Evolutionary conservation across 345 rosid genomes (phyloP).

Genomic region (Ricinus communis): DNA sequence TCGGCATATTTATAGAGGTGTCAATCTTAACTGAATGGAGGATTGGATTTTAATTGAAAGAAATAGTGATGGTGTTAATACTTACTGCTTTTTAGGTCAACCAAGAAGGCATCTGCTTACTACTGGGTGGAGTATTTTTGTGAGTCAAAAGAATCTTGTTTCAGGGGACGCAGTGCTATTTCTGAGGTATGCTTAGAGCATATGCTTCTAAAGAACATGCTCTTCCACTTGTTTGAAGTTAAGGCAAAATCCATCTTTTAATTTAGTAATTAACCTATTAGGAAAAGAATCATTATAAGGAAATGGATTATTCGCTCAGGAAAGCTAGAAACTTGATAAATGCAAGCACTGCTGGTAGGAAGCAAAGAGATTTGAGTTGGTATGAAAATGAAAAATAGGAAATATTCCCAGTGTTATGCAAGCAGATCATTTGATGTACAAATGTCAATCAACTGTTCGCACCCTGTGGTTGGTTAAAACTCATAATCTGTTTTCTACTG

Average conservation of each 20-base stretch:
- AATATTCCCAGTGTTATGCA: neutral
- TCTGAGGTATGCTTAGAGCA: constrained; percentile 52
- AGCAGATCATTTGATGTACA: neutral
- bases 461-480: constrained; percentile 1
- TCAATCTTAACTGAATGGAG: constrained; percentile 8
- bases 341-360: neutral
- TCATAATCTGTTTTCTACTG: neutral
- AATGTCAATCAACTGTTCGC: neutral
- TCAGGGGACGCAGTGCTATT: constrained; percentile 94
- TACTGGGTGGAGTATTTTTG: constrained; percentile 95
- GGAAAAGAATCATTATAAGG: constrained; percentile 3
- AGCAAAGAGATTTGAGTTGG: neutral
- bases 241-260: neutral
- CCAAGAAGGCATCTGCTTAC: constrained; percentile 98
- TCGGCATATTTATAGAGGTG: constrained; percentile 88
- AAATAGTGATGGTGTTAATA: constrained; percentile 10
- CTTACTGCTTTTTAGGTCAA: constrained; percentile 60
- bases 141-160: constrained; percentile 84
- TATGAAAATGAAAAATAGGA: neutral
- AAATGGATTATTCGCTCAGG: neutral
- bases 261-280: neutral
- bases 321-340: neutral
- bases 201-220: neutral
- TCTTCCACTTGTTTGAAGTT: neutral
- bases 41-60: constrained; percentile 16